Evolutionary conservation across 768 basidiomycete genomes (phyloP).

Genomic region (Russula vinacea): DNA sequence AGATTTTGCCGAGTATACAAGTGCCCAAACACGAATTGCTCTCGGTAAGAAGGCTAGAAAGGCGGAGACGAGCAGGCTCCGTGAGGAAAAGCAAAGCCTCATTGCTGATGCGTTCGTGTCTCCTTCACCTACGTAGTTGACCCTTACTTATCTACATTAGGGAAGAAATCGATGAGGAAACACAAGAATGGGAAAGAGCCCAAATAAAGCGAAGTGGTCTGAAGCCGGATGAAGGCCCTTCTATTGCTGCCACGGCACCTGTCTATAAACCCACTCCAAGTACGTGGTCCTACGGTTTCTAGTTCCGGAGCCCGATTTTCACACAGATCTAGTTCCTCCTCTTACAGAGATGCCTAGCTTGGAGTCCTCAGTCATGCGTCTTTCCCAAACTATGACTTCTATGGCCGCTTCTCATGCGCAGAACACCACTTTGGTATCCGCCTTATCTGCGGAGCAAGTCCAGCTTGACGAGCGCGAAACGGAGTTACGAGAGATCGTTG

Average conservation of each 20-base stretch:
- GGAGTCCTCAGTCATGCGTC: constrained; percentile 54
- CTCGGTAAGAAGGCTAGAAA: constrained; percentile 81
- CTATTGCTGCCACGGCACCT: constrained; percentile 45
- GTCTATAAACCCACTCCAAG: constrained; percentile 71
- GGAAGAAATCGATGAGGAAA: constrained; percentile 81
- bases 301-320: constrained; percentile 21
- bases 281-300: constrained; percentile 38
- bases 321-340: constrained; percentile 54
- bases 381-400: constrained; percentile 57
- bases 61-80: constrained; percentile 59
- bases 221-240: constrained; percentile 39
- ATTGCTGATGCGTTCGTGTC: constrained; percentile 73
- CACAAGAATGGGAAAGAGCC: constrained; percentile 79
- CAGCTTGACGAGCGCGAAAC: constrained; percentile 65
- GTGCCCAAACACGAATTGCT: constrained; percentile 81
- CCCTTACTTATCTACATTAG: constrained; percentile 38
- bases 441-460: constrained; percentile 58
- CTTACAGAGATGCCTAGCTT: constrained; percentile 62
- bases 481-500: constrained; percentile 73
- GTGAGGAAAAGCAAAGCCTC: constrained; percentile 72
- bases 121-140: background rate
- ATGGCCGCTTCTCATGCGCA: constrained; percentile 66
- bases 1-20: constrained; percentile 88
- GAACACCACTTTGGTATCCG: constrained; percentile 53
- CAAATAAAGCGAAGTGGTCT: constrained; percentile 76